Base-by-base conservation (phyloP, 768 basidiomycete genomes). In the Kwoniella dendrophila region DNA sequence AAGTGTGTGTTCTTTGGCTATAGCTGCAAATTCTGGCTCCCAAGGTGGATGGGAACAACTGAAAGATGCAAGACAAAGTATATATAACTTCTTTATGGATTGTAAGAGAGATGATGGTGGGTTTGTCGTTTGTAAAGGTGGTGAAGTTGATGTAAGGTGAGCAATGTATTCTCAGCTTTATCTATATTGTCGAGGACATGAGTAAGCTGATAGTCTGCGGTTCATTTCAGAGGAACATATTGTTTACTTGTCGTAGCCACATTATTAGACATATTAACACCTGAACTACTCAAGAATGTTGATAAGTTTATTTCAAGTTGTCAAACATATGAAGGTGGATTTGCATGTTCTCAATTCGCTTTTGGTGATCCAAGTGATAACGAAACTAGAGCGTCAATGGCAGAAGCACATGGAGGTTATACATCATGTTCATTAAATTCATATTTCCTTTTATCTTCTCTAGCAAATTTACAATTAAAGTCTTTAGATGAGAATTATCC, bases 261-360 rank as follows among this genome's bases (percentile, higher is more conserved):
- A 1, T 82, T 99, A 24, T 84, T 97, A 43, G 86, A 96, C 68
- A 79, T 99, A 18, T 80, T 97, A 47, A 97, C 95, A 0, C 92
- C 93, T 0, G 92, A 90, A 59, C 87, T 99, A 40, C 83, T 93
- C 3, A 80, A 82, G 27, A 87, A 88, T 4, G 89, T 88, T 0
- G 84, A 89, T 0, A 84, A 82, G 6, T 98, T 93, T 81, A 82
- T 99, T 55, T 86, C 87, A 29, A 64, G 71, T 3, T 96, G 92
- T 75, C 96, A 98, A 77, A 98, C 94, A 0, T 98, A 95, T 81
- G 96, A 99, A 79, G 96, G 96, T 33, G 95, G 96, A 0, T 94
- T 99, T 74, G 84, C 90, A 0, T 88, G 86, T 1, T 82, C 90
- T 0, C 89, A 90, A 0, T 86, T 89, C 55, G 86, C 90, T 0